Evolutionary conservation across 2,329 filamentous ascomycete species (phyloP).

Genomic region (Ophiostoma tasmaniense): DNA sequence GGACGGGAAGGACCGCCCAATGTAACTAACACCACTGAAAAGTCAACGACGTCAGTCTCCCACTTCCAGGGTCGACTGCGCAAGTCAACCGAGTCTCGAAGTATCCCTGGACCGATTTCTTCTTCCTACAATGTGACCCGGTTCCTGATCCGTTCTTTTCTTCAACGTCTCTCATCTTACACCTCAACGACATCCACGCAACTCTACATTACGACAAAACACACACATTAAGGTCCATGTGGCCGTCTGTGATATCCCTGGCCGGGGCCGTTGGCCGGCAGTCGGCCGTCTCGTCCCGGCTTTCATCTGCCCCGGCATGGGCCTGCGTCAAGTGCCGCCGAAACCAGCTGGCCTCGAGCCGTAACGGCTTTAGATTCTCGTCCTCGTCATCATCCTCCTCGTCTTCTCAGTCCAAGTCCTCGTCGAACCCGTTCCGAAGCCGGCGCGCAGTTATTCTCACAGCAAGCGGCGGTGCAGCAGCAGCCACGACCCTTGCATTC

Average conservation of each 20-base stretch:
- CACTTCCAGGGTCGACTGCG: not conserved
- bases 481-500: slow-evolving; percentile 44
- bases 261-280: slow-evolving; percentile 12
- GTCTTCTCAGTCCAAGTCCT: not conserved
- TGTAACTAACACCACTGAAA: not conserved
- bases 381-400: slow-evolving; percentile 23
- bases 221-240: slow-evolving; percentile 1
- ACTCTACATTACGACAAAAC: not conserved
- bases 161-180: not conserved
- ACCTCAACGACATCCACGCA: not conserved
- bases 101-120: not conserved
- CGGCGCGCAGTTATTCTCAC: slow-evolving; percentile 25
- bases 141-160: not conserved
- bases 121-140: not conserved
- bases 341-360: slow-evolving; percentile 12
- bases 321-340: slow-evolving; percentile 18
- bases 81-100: not conserved
- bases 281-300: not conserved
- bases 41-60: slow-evolving; percentile 15
- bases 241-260: slow-evolving; percentile 8
- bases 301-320: slow-evolving; percentile 13
- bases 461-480: slow-evolving; percentile 39
- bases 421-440: slow-evolving; percentile 14
- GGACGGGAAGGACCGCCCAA: not conserved
- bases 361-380: not conserved